phyloP scores from a whole-genome alignment of 768 basidiomycete genomes.

The Boletus vinaceobasis region DNA sequence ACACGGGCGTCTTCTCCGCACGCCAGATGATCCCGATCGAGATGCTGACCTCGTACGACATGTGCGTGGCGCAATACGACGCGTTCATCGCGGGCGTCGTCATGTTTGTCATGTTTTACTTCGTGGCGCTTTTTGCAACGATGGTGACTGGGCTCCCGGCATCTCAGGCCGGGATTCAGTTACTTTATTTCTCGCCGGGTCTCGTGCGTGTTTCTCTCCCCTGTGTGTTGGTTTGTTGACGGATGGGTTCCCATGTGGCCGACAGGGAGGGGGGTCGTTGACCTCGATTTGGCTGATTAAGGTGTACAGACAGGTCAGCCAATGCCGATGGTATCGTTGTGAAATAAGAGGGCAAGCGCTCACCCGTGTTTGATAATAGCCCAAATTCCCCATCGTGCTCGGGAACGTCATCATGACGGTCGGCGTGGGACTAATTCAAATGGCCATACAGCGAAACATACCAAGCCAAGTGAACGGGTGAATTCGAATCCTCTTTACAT shows the following conservation, averaged over 20 bases:
- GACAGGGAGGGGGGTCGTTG: conserved; percentile 38
- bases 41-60: conserved; percentile 41
- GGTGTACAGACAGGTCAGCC: conserved; percentile 34
- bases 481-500: not conserved
- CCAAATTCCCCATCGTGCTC: conserved; percentile 39
- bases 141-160: conserved; percentile 41
- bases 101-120: conserved; percentile 53
- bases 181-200: conserved; percentile 53
- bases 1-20: conserved; percentile 22
- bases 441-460: conserved; percentile 38
- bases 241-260: not conserved
- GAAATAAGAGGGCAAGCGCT: not conserved
- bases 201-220: conserved; percentile 29
- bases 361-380: conserved; percentile 23
- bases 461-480: conserved; percentile 37
- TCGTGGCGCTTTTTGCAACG: conserved; percentile 50
- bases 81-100: conserved; percentile 45
- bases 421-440: conserved; percentile 42
- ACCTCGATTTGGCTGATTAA: conserved; percentile 36
- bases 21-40: conserved; percentile 47
- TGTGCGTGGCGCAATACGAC: conserved; percentile 37
- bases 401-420: conserved; percentile 38
- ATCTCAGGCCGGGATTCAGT: conserved; percentile 42
- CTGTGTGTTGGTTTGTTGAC: not conserved
- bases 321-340: not conserved